Conservation (phyloP, 148 eudicot genomes). For the Vaccinium corymbosum region DNA sequence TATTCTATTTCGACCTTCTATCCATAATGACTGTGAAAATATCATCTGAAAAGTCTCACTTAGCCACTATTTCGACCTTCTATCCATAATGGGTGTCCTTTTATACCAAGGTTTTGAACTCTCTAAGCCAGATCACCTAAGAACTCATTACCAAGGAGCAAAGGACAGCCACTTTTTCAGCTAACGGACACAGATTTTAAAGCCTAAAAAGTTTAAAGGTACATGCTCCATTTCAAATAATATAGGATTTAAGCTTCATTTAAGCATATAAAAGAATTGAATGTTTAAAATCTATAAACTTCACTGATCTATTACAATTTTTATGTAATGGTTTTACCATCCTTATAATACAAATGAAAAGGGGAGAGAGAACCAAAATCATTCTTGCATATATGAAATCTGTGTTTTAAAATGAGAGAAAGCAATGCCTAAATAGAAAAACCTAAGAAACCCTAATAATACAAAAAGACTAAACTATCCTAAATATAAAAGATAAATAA, state of each 20-base stretch:
- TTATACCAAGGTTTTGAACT: neutral
- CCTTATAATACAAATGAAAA: too few relatives aligned
- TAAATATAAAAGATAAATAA: too few relatives aligned
- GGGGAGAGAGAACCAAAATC: too few relatives aligned
- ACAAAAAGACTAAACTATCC: too few relatives aligned
- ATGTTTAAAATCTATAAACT: neutral
- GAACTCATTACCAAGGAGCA: neutral
- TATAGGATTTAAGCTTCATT: neutral
- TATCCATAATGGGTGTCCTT: neutral
- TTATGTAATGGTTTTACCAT: neutral
- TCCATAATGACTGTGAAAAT: neutral
- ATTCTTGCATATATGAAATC: too few relatives aligned
- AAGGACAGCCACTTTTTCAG: neutral
- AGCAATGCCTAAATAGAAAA: too few relatives aligned
- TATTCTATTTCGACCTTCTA: neutral
- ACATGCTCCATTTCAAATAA: neutral
- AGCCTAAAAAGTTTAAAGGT: neutral
- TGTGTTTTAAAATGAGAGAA: too few relatives aligned
- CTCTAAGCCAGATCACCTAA: neutral
- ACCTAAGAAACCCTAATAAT: too few relatives aligned
- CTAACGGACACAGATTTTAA: neutral
- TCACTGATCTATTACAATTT: neutral
- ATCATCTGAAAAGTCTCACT: neutral
- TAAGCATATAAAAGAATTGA: neutral
- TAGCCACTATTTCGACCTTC: neutral